phyloP scores from a whole-genome alignment of 306 rosid genomes.

The Lathyrus sativus region DNA sequence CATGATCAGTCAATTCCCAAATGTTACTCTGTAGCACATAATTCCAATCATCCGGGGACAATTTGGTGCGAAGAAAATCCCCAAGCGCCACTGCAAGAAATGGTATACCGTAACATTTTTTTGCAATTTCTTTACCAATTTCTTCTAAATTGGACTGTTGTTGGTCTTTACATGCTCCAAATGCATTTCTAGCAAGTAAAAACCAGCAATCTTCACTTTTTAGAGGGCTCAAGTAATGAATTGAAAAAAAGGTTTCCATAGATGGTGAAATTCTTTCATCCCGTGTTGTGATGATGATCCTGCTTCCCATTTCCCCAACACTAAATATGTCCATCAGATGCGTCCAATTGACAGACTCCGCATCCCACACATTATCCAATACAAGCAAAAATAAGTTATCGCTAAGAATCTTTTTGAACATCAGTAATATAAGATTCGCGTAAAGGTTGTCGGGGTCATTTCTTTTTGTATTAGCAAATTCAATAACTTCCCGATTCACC shows the following conservation, averaged over 20 bases:
- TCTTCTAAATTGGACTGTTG: constrained; percentile 23
- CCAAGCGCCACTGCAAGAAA: constrained; percentile 43
- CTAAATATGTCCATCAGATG: constrained; percentile 1
- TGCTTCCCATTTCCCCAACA: neutral
- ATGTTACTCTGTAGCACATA: neutral
- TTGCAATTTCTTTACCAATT: constrained; percentile 42
- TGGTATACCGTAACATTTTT: constrained; percentile 51
- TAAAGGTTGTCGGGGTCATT: constrained; percentile 23
- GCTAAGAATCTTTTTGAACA: constrained; percentile 12
- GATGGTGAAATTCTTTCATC: constrained; percentile 36
- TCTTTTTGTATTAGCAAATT: constrained; percentile 7
- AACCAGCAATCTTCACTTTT: constrained; percentile 42
- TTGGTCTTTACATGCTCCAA: neutral
- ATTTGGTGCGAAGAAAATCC: constrained; percentile 31
- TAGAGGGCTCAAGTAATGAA: constrained; percentile 35
- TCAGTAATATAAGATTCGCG: constrained; percentile 23
- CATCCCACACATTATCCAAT: constrained; percentile 50
- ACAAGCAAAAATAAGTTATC: constrained; percentile 41
- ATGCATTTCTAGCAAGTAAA: constrained; percentile 44
- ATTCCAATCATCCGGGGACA: neutral
- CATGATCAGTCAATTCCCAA: neutral
- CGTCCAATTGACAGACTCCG: constrained; percentile 40
- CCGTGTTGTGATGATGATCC: constrained; percentile 14
- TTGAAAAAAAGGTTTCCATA: constrained; percentile 40
- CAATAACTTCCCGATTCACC: constrained; percentile 36